Conservation (phyloP, 306 rosid species). For the Acacia confusa region DNA sequence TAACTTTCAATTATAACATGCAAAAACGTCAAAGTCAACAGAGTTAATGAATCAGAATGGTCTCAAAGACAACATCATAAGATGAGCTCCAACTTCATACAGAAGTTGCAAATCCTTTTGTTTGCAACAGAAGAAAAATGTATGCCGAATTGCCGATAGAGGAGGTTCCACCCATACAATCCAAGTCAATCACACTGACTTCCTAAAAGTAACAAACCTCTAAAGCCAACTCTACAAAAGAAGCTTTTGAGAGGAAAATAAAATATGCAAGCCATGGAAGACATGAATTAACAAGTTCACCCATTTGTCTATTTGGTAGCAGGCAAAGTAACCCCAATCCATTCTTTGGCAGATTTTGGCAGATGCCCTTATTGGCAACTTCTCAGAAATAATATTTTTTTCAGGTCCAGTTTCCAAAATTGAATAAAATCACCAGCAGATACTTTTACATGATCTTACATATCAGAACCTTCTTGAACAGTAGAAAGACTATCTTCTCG, state of each 20-base stretch:
- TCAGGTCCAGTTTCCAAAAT: slow-evolving; percentile 34
- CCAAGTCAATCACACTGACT: slow-evolving; percentile 45
- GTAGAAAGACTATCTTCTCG: slow-evolving; percentile 69
- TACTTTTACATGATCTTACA: slow-evolving; percentile 34
- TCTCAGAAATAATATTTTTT: slow-evolving; percentile 33
- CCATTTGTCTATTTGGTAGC: slow-evolving; percentile 36
- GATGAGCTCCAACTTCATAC: slow-evolving; percentile 35
- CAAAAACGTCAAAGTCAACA: slow-evolving; percentile 2
- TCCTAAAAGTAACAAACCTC: slow-evolving; percentile 55
- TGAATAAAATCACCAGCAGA: slow-evolving; percentile 14
- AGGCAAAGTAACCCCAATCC: slow-evolving; percentile 34
- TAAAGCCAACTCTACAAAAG: slow-evolving; percentile 61
- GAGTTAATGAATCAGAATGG: not conserved
- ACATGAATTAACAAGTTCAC: slow-evolving; percentile 73
- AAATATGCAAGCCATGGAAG: slow-evolving; percentile 51
- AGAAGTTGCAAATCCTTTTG: slow-evolving; percentile 40
- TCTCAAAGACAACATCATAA: slow-evolving; percentile 6
- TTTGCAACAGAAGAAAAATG: slow-evolving; percentile 39
- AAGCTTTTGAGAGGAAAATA: slow-evolving; percentile 45
- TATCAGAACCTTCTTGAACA: slow-evolving; percentile 73
- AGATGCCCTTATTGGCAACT: slow-evolving; percentile 15
- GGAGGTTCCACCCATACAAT: slow-evolving; percentile 39
- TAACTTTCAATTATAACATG: not conserved
- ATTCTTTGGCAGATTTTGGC: slow-evolving; percentile 29
- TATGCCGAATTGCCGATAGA: slow-evolving; percentile 19